Percentiles rank a stretch among this genome's conserved stretches.
These are phyloP conservation scores for Stephania cephalantha DNA, from an alignment of 164 flowering plant species.

Conservation along the genomic window DNA sequence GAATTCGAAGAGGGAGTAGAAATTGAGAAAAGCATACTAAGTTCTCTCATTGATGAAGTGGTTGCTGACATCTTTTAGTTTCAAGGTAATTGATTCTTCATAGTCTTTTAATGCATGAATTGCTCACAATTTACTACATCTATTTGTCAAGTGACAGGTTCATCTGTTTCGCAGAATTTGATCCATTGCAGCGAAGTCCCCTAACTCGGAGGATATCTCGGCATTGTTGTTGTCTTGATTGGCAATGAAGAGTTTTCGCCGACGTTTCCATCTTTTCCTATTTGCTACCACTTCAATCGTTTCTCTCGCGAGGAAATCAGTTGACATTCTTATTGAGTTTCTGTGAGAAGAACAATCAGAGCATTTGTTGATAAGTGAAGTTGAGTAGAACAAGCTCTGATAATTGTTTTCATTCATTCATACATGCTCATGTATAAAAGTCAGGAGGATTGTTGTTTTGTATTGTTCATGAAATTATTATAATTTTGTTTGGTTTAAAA, in stretches of 20 bases:
- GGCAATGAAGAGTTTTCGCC: not conserved
- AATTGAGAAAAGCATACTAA: constrained; percentile 46
- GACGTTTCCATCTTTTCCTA: not conserved
- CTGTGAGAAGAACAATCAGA: not conserved
- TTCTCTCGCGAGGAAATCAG: not conserved
- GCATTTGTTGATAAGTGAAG: not conserved
- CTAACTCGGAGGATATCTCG: not conserved
- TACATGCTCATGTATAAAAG: not conserved
- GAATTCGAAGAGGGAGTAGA: constrained; percentile 49
- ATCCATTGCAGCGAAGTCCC: not conserved
- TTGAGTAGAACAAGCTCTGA: not conserved
- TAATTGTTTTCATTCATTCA: not conserved
- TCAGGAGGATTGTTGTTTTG: not conserved
- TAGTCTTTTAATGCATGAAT: not conserved
- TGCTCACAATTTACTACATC: not conserved
- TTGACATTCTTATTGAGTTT: not conserved
- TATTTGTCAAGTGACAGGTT: not conserved
- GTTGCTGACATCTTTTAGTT: constrained; percentile 43
- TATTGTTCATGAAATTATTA: not conserved
- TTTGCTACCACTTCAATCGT: not conserved
- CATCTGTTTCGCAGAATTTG: not conserved
- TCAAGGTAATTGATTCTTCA: constrained; percentile 24
- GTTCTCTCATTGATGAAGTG: constrained; percentile 64
- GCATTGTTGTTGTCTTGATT: not conserved
- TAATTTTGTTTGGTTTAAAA: not conserved